Base-by-base conservation (phyloP, 371 early-diverging fungal species). In the Actinomucor elegans region DNA sequence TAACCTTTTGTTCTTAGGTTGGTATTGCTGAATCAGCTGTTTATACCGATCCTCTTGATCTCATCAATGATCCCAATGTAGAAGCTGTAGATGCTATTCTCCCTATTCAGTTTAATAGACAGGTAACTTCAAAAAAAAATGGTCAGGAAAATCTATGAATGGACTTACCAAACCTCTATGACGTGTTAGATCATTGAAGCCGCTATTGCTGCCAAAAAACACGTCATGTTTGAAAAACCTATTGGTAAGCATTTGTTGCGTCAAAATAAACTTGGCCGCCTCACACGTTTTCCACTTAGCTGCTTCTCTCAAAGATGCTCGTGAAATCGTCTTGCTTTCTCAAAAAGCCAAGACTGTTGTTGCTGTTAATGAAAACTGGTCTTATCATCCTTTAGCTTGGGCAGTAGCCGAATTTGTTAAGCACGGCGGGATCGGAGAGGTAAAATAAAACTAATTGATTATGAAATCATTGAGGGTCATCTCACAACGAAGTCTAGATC, bases 221-320 rank as follows among this genome's bases (percentile, higher is more conserved):
- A 78, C 35, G 62, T 74, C 42, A 50, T 78, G 38, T 63, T 78
- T 52, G 79, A 78, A 41, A 78, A 78, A 48, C 79, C 79, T 6
- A 78, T 74, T 32, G 79, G 75, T 74, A 71, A 52, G 36, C 14
- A 6, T 23, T 12, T n/a, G n/a, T n/a, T n/a, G n/a, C n/a, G n/a
- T n/a, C n/a, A n/a, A n/a, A n/a, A n/a, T n/a, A n/a, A 34, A 23
- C 26, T 10, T 0, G 10, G 8, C 6, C n/a, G 1, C 9, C 15
- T 23, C 11, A 41, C 26, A n/a, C 23, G 11, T 15, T 2, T n/a
- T 43, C 32, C 45, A 35, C 28, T 15, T 50, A 78, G 79, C 79
- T 10, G 73, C 73, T 26, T 55, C 61, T 17, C 42, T 78, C 26
- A 57, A 71, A 29, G 71, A 71, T 49, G 79, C 79, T 20, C 66